Conservation (phyloP, 148 eudicot species). For the Arctostaphylos glauca region DNA sequence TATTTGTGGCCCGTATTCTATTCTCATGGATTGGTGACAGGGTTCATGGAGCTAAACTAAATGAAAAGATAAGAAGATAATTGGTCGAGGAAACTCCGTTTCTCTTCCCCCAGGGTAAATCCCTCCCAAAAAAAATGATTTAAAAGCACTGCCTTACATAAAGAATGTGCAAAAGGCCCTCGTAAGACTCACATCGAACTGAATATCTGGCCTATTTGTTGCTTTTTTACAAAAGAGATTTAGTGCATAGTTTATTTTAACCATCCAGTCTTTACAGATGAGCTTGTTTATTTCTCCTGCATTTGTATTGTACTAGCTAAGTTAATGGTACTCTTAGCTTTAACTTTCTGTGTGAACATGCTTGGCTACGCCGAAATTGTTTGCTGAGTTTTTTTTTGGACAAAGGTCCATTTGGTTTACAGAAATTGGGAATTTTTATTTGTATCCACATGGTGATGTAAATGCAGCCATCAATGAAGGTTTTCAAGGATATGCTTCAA, state of each 20-base stretch:
- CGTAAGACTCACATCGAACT: background rate
- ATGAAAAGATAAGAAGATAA: too few species aligned
- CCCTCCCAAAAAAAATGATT: too few species aligned
- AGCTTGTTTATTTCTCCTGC: background rate
- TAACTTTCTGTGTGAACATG: background rate
- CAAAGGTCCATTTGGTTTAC: background rate
- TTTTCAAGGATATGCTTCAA: constrained; percentile 76
- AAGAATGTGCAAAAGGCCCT: too few species aligned
- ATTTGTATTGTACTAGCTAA: background rate
- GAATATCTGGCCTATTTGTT: background rate
- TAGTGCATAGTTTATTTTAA: background rate
- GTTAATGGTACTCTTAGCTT: background rate
- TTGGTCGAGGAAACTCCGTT: too few species aligned
- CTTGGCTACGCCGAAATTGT: background rate
- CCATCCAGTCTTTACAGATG: background rate
- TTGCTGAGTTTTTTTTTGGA: background rate
- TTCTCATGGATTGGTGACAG: background rate
- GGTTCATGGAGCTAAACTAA: too few species aligned
- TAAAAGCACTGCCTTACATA: background rate
- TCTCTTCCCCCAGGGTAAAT: too few species aligned
- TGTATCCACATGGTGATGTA: background rate
- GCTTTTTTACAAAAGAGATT: background rate
- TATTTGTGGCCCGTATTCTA: background rate
- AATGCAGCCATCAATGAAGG: constrained; percentile 74
- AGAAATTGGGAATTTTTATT: background rate